Evolutionary conservation across 2,329 filamentous ascomycete genomes (phyloP), one percentile per base, ranked within the genome.

Genomic region (Cercospora beticola): DNA sequence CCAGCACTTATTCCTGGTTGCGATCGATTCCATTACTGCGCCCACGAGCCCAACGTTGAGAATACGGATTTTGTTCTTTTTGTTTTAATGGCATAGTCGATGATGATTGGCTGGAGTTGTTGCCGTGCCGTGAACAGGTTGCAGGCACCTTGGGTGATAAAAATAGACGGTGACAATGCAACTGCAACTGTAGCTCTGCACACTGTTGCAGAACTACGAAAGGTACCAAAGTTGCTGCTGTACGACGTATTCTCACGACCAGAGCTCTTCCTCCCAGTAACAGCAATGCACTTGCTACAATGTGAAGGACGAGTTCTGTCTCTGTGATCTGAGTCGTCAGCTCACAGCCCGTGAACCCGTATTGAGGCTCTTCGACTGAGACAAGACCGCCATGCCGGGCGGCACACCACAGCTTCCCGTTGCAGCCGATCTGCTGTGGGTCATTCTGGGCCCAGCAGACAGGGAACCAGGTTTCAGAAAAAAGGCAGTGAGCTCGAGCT

Each of bases 391-490:
- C 54, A 58, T 58, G 54, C 54, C 54, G 54, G 26, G n/a, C 30
- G 54, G 30, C 14, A 16, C 26, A 30, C 23, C 26, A 58, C 26
- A 21, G 26, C 54, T n/a, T 58, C 14, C 52, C 52, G 52, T 28
- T 6, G 23, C 23, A 31, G 28, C 52, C 54, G 54, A 58, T 30
- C 26, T 30, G 54, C 26, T 33, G 54, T 58, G 54, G 26, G n/a
- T 16, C 54, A 33, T 31, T 31, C 54, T 31, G 54, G 23, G 26
- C 54, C 7, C 26, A 33, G 54, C 54, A 33, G 26, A 28, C 54
- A 33, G 54, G 54, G 30, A 58, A 26, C 54, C 54, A 58, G 54
- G 54, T 58, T 58, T 18, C 54, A 58, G 26, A 58, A 28, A 58
- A 30, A 18, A 23, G 12, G 23, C 23, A 26, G 23, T 31, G n/a